Evolutionary conservation across 805 yeast species (phyloP).

Genomic region (Saccharomycopsis synnaedendra): DNA sequence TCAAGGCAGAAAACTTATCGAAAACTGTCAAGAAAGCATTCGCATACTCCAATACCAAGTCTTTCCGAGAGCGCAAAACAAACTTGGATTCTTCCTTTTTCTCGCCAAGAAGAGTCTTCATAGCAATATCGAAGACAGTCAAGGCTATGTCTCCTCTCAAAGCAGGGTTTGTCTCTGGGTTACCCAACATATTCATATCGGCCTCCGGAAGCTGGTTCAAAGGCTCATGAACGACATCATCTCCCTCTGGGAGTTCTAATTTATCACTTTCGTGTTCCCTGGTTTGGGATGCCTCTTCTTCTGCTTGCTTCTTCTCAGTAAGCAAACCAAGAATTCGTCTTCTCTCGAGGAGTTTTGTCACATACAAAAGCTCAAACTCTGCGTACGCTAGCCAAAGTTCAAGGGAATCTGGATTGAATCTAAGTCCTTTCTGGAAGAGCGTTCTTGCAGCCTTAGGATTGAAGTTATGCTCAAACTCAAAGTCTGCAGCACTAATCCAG

Average conservation of each 20-base stretch:
- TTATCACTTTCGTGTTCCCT: conserved; percentile 26
- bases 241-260: conserved; percentile 32
- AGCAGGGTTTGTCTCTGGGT: conserved; percentile 75
- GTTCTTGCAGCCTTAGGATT: conserved; percentile 83
- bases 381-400: conserved; percentile 79
- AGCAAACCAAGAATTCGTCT: conserved; percentile 72
- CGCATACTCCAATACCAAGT: conserved; percentile 30
- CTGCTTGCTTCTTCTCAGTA: conserved; percentile 59
- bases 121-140: conserved; percentile 57
- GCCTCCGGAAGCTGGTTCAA: conserved; percentile 76
- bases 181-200: conserved; percentile 75
- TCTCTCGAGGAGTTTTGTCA: conserved; percentile 74
- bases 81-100: conserved; percentile 19
- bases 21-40: conserved; percentile 41
- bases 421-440: conserved; percentile 70
- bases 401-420: conserved; percentile 67
- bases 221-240: conserved; percentile 28
- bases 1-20: conserved; percentile 58
- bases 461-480: conserved; percentile 82
- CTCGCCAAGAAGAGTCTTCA: conserved; percentile 31
- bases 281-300: conserved; percentile 29
- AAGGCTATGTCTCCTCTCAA: conserved; percentile 62
- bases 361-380: conserved; percentile 77
- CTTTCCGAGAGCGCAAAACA: conserved; percentile 24
- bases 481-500: conserved; percentile 92